These are phyloP conservation scores for Fusarium brachygibbosum DNA, from an alignment of 2,329 filamentous ascomycete species.

Conservation along the genomic window DNA sequence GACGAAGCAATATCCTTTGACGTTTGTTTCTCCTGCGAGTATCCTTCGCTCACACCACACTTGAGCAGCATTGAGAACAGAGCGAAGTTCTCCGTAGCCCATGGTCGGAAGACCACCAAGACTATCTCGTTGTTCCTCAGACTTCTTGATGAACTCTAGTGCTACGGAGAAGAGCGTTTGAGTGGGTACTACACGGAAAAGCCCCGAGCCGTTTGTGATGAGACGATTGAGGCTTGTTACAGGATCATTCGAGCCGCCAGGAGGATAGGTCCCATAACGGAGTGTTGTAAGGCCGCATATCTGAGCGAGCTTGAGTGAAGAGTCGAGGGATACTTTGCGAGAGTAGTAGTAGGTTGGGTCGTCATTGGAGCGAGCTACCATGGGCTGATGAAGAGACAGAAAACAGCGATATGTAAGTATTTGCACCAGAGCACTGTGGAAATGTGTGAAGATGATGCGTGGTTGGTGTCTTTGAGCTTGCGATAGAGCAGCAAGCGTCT, in stretches of 20 bases:
- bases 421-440: constrained; percentile 60
- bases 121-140: constrained; percentile 57
- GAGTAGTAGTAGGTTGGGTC: constrained; percentile 67
- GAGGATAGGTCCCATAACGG: constrained; percentile 21
- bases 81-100: constrained; percentile 51
- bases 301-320: constrained; percentile 54
- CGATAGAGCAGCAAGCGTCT: constrained; percentile 54
- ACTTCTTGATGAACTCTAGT: constrained; percentile 62
- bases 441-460: constrained; percentile 50
- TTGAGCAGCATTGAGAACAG: constrained; percentile 48
- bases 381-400: constrained; percentile 67
- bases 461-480: constrained; percentile 47
- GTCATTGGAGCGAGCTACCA: constrained; percentile 59
- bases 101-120: constrained; percentile 51
- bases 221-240: constrained; percentile 55
- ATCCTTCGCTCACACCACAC: constrained; percentile 54
- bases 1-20: constrained; percentile 58
- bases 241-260: constrained; percentile 42
- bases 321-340: constrained; percentile 63
- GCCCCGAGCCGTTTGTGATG: constrained; percentile 57
- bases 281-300: constrained; percentile 50
- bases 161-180: constrained; percentile 59
- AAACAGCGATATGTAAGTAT: constrained; percentile 62
- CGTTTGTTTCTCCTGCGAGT: constrained; percentile 60
- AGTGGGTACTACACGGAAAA: constrained; percentile 59